Percentiles rank a stretch among this genome's conserved stretches.
phyloP scores from a whole-genome alignment of 176 grass and related monocot species.

The Triticum timopheevii region DNA sequence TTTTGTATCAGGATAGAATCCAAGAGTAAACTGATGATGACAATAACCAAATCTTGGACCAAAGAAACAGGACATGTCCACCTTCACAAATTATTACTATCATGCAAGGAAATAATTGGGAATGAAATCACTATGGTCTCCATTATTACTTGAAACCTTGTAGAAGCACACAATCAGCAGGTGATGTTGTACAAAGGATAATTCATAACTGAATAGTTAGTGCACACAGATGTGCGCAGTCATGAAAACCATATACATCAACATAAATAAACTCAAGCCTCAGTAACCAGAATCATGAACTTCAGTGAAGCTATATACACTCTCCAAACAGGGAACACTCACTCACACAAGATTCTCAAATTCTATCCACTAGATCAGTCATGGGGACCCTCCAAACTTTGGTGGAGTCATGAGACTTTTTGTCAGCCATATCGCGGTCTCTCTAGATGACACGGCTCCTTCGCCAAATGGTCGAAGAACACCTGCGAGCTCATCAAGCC shows the following conservation, averaged over 20 bases:
- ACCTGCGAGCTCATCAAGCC: constrained; percentile 71
- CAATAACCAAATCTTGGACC: not conserved
- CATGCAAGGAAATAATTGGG: not conserved
- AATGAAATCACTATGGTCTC: not conserved
- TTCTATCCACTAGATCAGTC: constrained; percentile 16
- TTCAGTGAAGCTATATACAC: constrained; percentile 31
- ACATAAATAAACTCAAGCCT: constrained; percentile 26
- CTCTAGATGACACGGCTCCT: constrained; percentile 70
- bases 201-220: constrained; percentile 20
- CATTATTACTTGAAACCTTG: constrained; percentile 28
- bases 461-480: constrained; percentile 74
- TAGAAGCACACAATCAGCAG: not conserved
- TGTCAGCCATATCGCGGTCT: constrained; percentile 92
- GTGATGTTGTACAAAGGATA: constrained; percentile 29
- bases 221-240: not conserved
- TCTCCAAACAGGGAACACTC: constrained; percentile 14
- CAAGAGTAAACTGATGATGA: no score
- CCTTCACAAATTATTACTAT: not conserved
- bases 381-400: constrained; percentile 47
- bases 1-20: no score
- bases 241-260: constrained; percentile 40
- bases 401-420: constrained; percentile 73
- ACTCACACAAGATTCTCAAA: not conserved
- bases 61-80: not conserved
- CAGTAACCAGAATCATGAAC: constrained; percentile 20